Base-by-base conservation (phyloP, 2,329 filamentous ascomycete genomes). In the Fusarium vanettenii region DNA sequence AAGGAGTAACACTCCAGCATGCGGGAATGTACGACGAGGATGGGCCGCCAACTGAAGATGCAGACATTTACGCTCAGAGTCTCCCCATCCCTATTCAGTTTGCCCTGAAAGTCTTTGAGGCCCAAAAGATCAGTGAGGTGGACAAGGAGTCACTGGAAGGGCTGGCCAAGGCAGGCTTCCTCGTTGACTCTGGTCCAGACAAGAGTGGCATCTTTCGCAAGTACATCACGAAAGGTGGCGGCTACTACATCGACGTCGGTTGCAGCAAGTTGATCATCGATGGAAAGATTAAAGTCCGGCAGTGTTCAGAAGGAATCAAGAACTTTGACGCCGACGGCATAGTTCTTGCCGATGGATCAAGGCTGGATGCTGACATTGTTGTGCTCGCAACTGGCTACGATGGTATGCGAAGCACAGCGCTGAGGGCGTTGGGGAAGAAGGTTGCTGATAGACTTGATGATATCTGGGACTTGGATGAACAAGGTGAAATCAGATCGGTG, bases 81-180 rank as follows among this genome's bases (percentile, higher is more conserved):
- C n/a, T 73, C 6, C 71, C 65, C 2, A 37, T 62, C 8, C 69
- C 65, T 2, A 39, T 73, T 6, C 81, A 84, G 65, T 85, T 88
- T 31, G 85, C 84, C 0, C 79, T 89, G 22, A 82, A 83, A 65
- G 80, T 86, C 13, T 81, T 82, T 35, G 76, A 82, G 33, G 88
- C 87, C 3, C 79, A 83, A 27, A 76, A 79, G 20, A 85, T 87
- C 67, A 78, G 80, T 11, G 80, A 80, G 3, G 78, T 81, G n/a
- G 86, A 89, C 64, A 82, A 81, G 57, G 81, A 64, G 3, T 29
- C 22, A 9, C 78, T 88, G 4, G 82, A 86, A 1, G 87, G 86
- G 0, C 79, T 90, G 4, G 79, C 81, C 48, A 84, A 82, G 48
- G 89, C 85, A 0, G 91, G 91, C 0, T 92, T 92, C 82, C 84